phyloP scores from a whole-genome alignment of 768 basidiomycete genomes.

The Russula abietina region DNA sequence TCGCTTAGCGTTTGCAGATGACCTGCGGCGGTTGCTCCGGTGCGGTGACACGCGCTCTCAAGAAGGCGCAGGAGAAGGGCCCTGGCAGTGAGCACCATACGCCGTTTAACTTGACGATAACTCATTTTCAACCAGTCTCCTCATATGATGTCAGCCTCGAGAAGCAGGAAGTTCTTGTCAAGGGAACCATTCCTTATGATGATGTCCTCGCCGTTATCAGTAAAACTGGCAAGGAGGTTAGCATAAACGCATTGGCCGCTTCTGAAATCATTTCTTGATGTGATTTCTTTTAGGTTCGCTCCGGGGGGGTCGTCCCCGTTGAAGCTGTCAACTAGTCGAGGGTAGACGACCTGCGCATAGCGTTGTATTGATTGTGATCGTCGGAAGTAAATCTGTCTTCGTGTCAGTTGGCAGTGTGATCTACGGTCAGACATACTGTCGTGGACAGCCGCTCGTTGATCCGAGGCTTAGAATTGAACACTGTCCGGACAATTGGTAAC shows the following conservation, averaged over 20 bases:
- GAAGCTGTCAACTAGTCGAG: constrained; percentile 7
- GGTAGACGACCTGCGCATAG: background rate
- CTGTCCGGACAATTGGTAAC: background rate
- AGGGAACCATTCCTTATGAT: constrained; percentile 54
- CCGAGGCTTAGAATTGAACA: background rate
- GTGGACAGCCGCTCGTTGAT: background rate
- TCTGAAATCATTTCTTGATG: background rate
- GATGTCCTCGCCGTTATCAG: constrained; percentile 64
- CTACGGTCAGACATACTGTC: background rate
- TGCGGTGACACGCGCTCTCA: constrained; percentile 68
- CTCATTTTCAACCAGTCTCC: constrained; percentile 35
- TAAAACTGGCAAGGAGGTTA: constrained; percentile 90
- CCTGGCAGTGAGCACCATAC: background rate
- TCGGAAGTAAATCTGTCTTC: constrained; percentile 1
- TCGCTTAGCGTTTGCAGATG: constrained; percentile 49
- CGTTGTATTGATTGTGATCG: background rate
- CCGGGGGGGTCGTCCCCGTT: constrained; percentile 3
- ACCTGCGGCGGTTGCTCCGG: constrained; percentile 82
- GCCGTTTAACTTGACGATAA: constrained; percentile 25
- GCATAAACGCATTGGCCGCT: constrained; percentile 14
- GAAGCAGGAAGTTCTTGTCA: constrained; percentile 69
- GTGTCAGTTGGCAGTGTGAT: background rate
- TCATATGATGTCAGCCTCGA: constrained; percentile 58
- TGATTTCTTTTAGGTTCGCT: constrained; percentile 9
- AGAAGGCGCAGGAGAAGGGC: constrained; percentile 46